Base-by-base conservation (phyloP, 2,329 filamentous ascomycete species). In the Fusarium sp. region DNA sequence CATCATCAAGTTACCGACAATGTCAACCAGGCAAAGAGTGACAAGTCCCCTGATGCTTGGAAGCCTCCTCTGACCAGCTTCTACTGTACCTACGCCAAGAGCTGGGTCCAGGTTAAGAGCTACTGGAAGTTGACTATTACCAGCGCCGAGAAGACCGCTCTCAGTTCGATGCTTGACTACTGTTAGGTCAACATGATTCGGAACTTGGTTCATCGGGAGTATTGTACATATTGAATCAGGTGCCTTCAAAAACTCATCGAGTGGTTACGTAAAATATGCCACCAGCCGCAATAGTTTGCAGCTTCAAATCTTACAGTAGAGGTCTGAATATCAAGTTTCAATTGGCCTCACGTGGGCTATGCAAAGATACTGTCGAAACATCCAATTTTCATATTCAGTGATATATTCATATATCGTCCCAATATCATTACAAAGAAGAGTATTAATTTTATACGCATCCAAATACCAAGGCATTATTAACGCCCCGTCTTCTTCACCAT, bases 91-190 rank as follows among this genome's bases (percentile, higher is more conserved):
- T 96, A 97, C 78, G 91, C 93, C 18, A 86, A 88, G 79, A 89
- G 91, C 78, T 97, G 92, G 91, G 86, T 95, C 44, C 87, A 89
- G 77, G 93, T 97, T 74, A 97, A 96, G 89, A 88, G 86, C 76
- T 88, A 90, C 76, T 96, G 92, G 79, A 80, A 79, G 2, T 81
- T 97, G 73, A 91, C 87, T 20, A 84, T 96, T 68, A 95, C 92
- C 3, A 85, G 84, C 50, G 89, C 88, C 1, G 93, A 97, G 86
- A 94, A 93, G 86, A 82, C 82, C 20, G 91, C 92, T 1, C 81
- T 95, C 70, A 83, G 83, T 2, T 84, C 81, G 53, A 81, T 82
- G 79, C 72, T 82, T 46, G 71, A 76, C 62, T 74, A 62, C 12
- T 82, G 81, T 64, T 82, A 71, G 65, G 20, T 15, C 27, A 17